A percentile compares a stretch with the other conserved stretches of the same genome.
Conservation (phyloP, 495 filamentous ascomycete species). For the Penicillium chermesinum region DNA sequence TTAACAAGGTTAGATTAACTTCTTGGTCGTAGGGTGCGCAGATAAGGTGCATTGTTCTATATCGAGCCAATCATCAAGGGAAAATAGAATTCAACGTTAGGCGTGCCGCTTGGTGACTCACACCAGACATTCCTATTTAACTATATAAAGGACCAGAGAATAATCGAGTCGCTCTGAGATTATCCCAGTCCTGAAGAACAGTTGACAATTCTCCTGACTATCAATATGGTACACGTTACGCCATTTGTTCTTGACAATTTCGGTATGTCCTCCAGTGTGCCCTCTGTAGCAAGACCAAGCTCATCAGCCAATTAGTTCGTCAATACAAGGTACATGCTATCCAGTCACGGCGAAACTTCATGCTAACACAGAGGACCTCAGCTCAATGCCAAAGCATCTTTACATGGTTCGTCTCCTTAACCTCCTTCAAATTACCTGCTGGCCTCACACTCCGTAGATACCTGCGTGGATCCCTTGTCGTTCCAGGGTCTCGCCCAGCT, state of each 20-base stretch:
- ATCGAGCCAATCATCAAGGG: too few species aligned
- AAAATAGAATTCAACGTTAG: too few species aligned
- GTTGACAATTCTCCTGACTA: too few species aligned
- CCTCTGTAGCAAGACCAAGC: neutral
- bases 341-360: neutral
- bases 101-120: too few species aligned
- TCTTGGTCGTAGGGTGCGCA: too few species aligned
- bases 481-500: slow-evolving; percentile 6
- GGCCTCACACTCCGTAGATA: slow-evolving; percentile 3
- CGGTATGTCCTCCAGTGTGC: slow-evolving; percentile 3
- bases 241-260: slow-evolving; percentile 12
- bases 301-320: slow-evolving; percentile 3
- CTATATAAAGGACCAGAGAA: too few species aligned
- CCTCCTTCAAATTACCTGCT: neutral
- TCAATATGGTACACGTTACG: slow-evolving; percentile 7
- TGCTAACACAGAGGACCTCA: neutral
- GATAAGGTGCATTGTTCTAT: too few species aligned
- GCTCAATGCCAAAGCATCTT: neutral
- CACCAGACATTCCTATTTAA: too few species aligned
- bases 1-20: too few species aligned
- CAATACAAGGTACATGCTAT: slow-evolving; percentile 5
- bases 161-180: too few species aligned
- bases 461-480: slow-evolving; percentile 10
- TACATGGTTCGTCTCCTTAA: slow-evolving; percentile 4
- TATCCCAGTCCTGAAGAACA: too few species aligned